Evolutionary conservation across 192 early-diverging fungal species (phyloP).

Genomic region (Phycomyces blakesleeanus): DNA sequence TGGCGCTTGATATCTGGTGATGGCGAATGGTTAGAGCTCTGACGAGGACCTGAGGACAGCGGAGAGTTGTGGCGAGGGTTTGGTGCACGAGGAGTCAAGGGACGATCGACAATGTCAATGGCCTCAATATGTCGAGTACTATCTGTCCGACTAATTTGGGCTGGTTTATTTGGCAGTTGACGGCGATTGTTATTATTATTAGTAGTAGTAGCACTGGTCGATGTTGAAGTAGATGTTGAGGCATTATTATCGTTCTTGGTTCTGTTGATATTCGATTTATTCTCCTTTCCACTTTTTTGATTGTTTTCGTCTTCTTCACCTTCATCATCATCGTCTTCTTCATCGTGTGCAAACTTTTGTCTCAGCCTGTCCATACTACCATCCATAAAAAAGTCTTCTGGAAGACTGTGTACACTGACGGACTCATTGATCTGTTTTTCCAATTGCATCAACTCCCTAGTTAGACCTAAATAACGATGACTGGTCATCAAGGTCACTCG

Average conservation of each 20-base stretch:
- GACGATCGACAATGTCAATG: conserved; percentile 35
- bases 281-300: too few species aligned
- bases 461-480: conserved; percentile 82
- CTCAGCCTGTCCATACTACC: conserved; percentile 55
- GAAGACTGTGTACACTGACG: conserved; percentile 49
- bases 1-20: neutral
- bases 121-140: conserved; percentile 21
- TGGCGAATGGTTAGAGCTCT: neutral
- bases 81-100: conserved; percentile 13
- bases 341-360: conserved; percentile 36
- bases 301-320: too few species aligned
- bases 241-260: too few species aligned
- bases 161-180: neutral
- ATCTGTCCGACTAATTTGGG: conserved; percentile 11
- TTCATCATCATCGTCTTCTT: neutral
- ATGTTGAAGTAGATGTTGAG: too few species aligned
- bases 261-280: too few species aligned
- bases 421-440: conserved; percentile 83
- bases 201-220: neutral
- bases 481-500: conserved; percentile 91
- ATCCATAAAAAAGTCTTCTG: conserved; percentile 47
- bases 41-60: neutral
- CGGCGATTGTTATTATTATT: too few species aligned
- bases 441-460: conserved; percentile 80
- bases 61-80: neutral